Evolutionary conservation across 2,329 filamentous ascomycete genomes (phyloP), one percentile per base, ranked within the genome.

Genomic region (Stagonosporopsis cucurbitacearum): DNA sequence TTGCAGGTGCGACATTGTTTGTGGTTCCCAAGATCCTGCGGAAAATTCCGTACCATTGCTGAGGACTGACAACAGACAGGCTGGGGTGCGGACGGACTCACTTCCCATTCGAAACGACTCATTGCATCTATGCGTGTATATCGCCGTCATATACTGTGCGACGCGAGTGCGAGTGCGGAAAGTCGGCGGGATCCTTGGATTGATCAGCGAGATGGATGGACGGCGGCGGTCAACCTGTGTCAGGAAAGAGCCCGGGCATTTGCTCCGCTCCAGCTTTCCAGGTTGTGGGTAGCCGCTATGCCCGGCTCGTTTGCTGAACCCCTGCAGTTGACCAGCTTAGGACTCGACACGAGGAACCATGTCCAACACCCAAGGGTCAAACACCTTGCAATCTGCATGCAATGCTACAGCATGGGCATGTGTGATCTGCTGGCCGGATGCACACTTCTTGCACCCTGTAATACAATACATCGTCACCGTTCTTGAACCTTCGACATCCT

Each of bases 361-460:
- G n/a, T 37, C 35, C 35, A 19, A 3, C 6, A 12, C 7, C 35
- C 19, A n/a, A n/a, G n/a, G n/a, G n/a, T n/a, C n/a, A 20, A 5
- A 20, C 17, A 11, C 35, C 35, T 20, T 51, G 47, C 40, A 33
- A 35, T 20, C 47, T 42, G 43, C 36, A 51, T 40, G 53, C 30
- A 32, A 37, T 37, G 41, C 30, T 25, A 33, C 8, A 42, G 41
- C 32, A 43, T n/a, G 12, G 40, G 51, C 42, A 37, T 6, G 22
- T 47, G 41, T 41, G 42, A 37, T 48, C 42, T 43, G 32, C 42
- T 51, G 36, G 28, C 23, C 47, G 46, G 53, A 45, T 42, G 36
- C 47, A 50, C 39, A 35, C 42, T 50, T 47, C 46, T 41, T 50
- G 53, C 42, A 48, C 39, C 53, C 30, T 44, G 46, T 28, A 51